Base-by-base conservation (phyloP, 306 rosid species). In the Glycine tomentella region DNA sequence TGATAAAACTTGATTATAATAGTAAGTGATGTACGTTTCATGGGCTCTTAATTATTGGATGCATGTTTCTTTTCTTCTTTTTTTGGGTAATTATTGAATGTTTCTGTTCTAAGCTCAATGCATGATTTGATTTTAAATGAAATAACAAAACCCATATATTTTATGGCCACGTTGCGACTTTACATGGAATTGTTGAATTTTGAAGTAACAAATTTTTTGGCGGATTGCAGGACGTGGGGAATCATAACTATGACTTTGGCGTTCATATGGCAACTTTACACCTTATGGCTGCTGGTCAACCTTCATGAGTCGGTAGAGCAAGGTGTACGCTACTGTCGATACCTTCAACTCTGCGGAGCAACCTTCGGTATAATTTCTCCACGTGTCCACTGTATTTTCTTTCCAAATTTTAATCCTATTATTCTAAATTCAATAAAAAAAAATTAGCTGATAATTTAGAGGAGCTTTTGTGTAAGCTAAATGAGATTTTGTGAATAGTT, bases 211-310 rank as follows among this genome's bases (percentile, higher is more conserved):
- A 57, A n/a, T 7, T 8, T 6, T 44, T 16, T 69, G 56, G 55
- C 31, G 52, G 40, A 16, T 53, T 80, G 63, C 84, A 91, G 92
- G 95, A 77, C 89, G 58, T 86, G 95, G 92, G 92, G 95, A 58
- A 78, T 86, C 61, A 83, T 87, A 36, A 78, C 85, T 75, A 84
- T 91, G 86, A 86, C 82, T 14, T 1, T 89, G 5, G 95, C 83
- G 0, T 91, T 87, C 69, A 10, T 75, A 49, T 91, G 92, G 95
- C 92, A 91, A 45, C 87, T 89, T 3, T 91, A 91, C 88, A 87
- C 92, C 6, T 76, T 89, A 58, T 91, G 92, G 91, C 48, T 91
- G 16, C 88, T 91, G 0, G 84, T 91, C 10, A 89, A 88, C 31
- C 87, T 91, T 34, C 92, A 91, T 1, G 90, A 91, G 52, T 86